Base-by-base conservation (phyloP, 306 rosid species). In the Neltuma alba region DNA sequence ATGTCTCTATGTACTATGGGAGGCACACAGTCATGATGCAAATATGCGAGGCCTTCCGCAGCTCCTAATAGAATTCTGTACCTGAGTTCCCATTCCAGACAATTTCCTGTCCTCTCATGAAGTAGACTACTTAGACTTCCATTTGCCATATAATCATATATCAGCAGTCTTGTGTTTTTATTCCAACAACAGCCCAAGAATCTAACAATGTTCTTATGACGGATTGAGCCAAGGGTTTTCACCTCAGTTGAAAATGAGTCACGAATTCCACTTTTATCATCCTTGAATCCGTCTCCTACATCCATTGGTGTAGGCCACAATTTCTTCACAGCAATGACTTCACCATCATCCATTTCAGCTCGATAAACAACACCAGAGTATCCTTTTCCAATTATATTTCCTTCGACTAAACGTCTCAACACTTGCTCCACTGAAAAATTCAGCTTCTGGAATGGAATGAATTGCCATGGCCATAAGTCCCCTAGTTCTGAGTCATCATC, bases 1-100 rank as follows among this genome's bases (percentile, higher is more conserved):
- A 95, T 91, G 78, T 95, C 99, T 42, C 99, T 88, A 83, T 95
- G 99, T 57, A 96, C 96, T 77, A 95, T 91, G 4, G 99, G 97
- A 79, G 99, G 99, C 13, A 85, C 93, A 88, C 99, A 96, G 36
- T 96, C 99, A 85, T 96, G 99, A 79, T 96, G 99, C 23, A 96
- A 85, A 80, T 96, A 96, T 54, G 99, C 94, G 48, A 96, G 80
- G 67, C 99, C 99, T 83, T 96, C 86, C 3, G 98, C 98, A 44
- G 97, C 94, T 48, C 99, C 99, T 61, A 96, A 75, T 80, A 93
- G 75, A 80, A 96, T 92, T 74, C 87, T 89, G 88, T 91, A 91
- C 79, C 99, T 87, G 12, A 89, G 89, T 74, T 96, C 97, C 99
- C 99, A 96, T 81, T 96, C 99, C 72, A 96, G 83, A 33, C 87